Percentiles rank a stretch among this genome's conserved stretches.
These are phyloP conservation scores for Neurospora sp. DNA, from an alignment of 495 filamentous ascomycete genomes.

Conservation along the genomic window DNA sequence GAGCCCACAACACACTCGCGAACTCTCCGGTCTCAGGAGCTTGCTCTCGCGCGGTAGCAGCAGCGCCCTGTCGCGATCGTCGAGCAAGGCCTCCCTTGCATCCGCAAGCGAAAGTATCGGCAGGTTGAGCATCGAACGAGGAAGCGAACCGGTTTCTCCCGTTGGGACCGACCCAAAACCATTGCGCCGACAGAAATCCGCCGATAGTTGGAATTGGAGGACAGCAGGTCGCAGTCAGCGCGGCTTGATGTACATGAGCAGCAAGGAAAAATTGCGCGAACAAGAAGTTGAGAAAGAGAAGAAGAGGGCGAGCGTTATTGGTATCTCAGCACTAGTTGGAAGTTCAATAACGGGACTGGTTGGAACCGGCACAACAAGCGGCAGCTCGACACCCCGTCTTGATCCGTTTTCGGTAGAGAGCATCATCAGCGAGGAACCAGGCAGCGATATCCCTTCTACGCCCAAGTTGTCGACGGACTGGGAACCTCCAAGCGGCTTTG, in stretches of 20 bases:
- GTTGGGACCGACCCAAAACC: conserved; percentile 18
- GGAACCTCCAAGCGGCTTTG: background rate
- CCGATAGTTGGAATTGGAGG: conserved; percentile 46
- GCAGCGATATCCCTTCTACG: conserved; percentile 20
- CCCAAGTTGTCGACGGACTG: background rate
- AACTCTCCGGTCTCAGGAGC: conserved; percentile 32
- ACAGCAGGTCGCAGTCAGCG: conserved; percentile 33
- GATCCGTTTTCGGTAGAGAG: conserved; percentile 43
- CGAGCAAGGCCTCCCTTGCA: conserved; percentile 39
- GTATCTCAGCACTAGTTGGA: conserved; percentile 19
- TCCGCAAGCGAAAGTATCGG: conserved; percentile 49
- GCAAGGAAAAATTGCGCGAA: conserved; percentile 44
- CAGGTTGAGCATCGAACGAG: conserved; percentile 47
- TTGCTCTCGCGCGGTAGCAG: conserved; percentile 33
- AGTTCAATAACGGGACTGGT: conserved; percentile 7
- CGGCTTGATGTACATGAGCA: conserved; percentile 51
- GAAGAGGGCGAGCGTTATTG: conserved; percentile 33
- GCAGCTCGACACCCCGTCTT: conserved; percentile 20
- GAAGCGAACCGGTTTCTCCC: conserved; percentile 24
- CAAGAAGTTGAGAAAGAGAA: conserved; percentile 39
- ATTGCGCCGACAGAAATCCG: conserved; percentile 36
- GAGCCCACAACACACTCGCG: conserved; percentile 25
- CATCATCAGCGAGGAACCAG: conserved; percentile 41
- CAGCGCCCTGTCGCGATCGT: conserved; percentile 36
- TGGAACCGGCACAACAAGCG: conserved; percentile 10